These are phyloP conservation scores for Ascochyta rabiei DNA, from an alignment of 2,329 filamentous ascomycete genomes.

Conservation along the genomic window DNA sequence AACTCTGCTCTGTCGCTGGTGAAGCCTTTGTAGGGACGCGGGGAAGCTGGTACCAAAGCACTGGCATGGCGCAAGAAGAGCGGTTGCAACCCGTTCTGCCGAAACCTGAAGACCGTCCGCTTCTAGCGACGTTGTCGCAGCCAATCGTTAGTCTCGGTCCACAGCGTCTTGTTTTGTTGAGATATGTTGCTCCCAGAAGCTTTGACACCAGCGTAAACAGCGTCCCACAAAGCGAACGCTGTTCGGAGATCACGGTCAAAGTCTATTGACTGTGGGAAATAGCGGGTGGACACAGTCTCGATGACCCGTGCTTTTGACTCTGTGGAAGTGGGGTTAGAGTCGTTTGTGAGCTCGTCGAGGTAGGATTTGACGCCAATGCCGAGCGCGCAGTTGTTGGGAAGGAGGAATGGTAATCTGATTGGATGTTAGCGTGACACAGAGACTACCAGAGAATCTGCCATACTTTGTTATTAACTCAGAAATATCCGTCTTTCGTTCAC, in stretches of 20 bases:
- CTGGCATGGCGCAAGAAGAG: not conserved
- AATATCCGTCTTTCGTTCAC: constrained; percentile 65
- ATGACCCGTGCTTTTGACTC: constrained; percentile 58
- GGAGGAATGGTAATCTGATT: constrained; percentile 65
- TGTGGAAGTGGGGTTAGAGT: constrained; percentile 58
- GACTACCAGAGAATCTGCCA: constrained; percentile 44
- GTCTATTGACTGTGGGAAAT: constrained; percentile 66
- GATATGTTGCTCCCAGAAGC: constrained; percentile 54
- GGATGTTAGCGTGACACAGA: constrained; percentile 10
- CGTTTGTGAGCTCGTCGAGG: constrained; percentile 69
- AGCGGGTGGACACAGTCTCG: constrained; percentile 60
- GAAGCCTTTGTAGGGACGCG: not conserved
- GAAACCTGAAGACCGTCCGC: not conserved
- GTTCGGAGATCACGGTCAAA: constrained; percentile 63
- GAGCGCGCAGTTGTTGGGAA: constrained; percentile 74
- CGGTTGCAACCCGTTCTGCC: not conserved
- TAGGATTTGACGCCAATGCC: constrained; percentile 82
- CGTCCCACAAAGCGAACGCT: constrained; percentile 70
- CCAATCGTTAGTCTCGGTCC: constrained; percentile 67
- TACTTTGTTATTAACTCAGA: constrained; percentile 75
- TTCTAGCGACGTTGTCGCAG: constrained; percentile 47
- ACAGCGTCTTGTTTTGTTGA: constrained; percentile 57
- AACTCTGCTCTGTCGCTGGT: not conserved
- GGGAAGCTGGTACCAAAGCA: not conserved
- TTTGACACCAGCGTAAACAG: constrained; percentile 65